Conservation (phyloP, 1,139 yeast genomes). For the Taphrina confusa region DNA sequence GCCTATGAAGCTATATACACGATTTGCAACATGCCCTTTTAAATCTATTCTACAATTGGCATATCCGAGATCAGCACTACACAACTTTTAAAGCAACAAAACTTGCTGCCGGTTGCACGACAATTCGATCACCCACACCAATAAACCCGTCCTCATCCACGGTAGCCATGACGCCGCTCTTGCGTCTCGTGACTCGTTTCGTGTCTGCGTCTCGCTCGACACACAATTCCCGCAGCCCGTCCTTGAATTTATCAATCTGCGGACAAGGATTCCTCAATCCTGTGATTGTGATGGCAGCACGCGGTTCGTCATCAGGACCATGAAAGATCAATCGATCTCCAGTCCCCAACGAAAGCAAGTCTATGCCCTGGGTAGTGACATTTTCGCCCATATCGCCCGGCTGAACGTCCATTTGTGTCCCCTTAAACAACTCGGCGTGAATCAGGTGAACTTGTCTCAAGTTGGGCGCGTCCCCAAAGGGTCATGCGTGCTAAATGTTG, state of each 20-base stretch:
- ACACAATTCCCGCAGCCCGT: slow-evolving; percentile 15
- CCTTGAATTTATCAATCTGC: slow-evolving; percentile 15
- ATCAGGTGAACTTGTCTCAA: slow-evolving; percentile 21
- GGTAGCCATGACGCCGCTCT: slow-evolving; percentile 25
- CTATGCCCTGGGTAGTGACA: slow-evolving; percentile 18
- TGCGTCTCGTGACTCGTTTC: slow-evolving; percentile 8
- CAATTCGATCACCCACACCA: slow-evolving; percentile 8
- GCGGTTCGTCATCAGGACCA: neutral
- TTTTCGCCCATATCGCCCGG: slow-evolving; percentile 28
- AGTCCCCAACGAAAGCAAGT: slow-evolving; percentile 7
- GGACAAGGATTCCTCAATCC: slow-evolving; percentile 27
- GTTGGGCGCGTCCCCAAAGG: slow-evolving; percentile 10
- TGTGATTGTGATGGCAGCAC: slow-evolving; percentile 6
- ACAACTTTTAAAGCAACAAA: slow-evolving; percentile 11
- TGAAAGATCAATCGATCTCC: slow-evolving; percentile 5
- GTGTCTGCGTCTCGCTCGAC: neutral
- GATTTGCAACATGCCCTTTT: no score
- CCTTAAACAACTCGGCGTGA: slow-evolving; percentile 14
- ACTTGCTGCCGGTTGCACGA: neutral
- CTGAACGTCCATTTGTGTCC: neutral
- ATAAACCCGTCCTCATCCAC: slow-evolving; percentile 19
- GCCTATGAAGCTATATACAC: no score
- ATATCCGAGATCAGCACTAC: no score
- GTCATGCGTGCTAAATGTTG: slow-evolving; percentile 15
- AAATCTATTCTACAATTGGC: no score